Evolutionary conservation across 257 asterid genomes (phyloP).

Genomic region (Datura wrightii): DNA sequence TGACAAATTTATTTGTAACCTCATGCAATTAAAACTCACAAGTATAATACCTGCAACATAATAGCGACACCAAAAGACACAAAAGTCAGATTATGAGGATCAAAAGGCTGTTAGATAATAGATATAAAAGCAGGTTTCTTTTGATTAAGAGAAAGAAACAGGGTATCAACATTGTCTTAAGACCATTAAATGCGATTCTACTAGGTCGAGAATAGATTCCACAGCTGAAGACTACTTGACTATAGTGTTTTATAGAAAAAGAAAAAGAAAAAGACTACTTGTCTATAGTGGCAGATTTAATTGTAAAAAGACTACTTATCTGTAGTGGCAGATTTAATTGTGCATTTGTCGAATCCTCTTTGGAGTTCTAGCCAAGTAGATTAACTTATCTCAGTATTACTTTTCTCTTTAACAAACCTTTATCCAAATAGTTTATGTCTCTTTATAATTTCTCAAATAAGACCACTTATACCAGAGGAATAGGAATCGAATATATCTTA

Average conservation of each 20-base stretch:
- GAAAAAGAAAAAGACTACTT: background rate
- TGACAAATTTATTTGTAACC: background rate
- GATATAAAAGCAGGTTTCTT: background rate
- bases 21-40: background rate
- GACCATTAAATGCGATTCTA: background rate
- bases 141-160: slow-evolving; percentile 17
- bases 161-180: background rate
- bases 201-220: background rate
- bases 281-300: background rate
- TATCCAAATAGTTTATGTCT: background rate
- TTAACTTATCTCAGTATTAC: background rate
- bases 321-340: background rate
- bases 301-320: background rate
- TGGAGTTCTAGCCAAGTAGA: background rate
- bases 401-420: background rate
- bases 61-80: background rate
- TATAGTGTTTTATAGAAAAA: background rate
- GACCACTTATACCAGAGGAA: background rate
- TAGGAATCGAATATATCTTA: background rate
- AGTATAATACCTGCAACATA: background rate
- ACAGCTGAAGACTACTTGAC: background rate
- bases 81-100: background rate
- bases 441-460: background rate
- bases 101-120: background rate
- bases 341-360: background rate